A percentile compares a stretch with the other conserved stretches of the same genome.
These are phyloP conservation scores for Trypanosoma cruzi DNA, from an alignment of 208 protist species.

Conservation along the genomic window DNA sequence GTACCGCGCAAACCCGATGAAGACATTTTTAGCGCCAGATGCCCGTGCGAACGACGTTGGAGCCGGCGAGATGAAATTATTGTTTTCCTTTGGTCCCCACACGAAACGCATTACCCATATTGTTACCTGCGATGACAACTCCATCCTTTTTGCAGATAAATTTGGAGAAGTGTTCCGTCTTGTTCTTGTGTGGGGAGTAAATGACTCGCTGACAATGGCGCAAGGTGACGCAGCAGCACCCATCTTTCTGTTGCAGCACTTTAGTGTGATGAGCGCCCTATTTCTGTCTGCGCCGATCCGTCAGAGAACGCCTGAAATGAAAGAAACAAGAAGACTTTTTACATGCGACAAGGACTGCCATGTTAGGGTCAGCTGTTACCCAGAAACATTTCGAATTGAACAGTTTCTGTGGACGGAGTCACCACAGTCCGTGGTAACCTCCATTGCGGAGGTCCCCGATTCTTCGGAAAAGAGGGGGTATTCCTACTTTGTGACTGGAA, in stretches of 20 bases:
- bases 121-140: conserved; percentile 47
- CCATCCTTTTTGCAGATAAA: conserved; percentile 88
- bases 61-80: conserved; percentile 23
- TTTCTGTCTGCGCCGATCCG: conserved; percentile 63
- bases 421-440: conserved; percentile 65
- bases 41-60: neutral
- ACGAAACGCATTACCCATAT: conserved; percentile 83
- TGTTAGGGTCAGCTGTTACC: conserved; percentile 77
- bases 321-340: conserved; percentile 59
- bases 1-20: conserved; percentile 53
- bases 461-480: conserved; percentile 23
- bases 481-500: conserved; percentile 73
- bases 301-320: conserved; percentile 17
- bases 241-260: conserved; percentile 82
- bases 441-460: conserved; percentile 58
- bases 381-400: conserved; percentile 78
- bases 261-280: conserved; percentile 76
- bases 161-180: conserved; percentile 89
- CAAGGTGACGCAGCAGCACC: neutral
- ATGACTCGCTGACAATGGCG: conserved; percentile 41
- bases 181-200: conserved; percentile 49
- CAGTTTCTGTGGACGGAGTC: conserved; percentile 77
- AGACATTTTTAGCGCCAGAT: conserved; percentile 17
- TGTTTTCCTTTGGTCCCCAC: conserved; percentile 78
- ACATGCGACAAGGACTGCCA: conserved; percentile 87